phyloP scores from a whole-genome alignment of 1,284 basidiomycete species.

The Microbotryomycetes sp. region DNA sequence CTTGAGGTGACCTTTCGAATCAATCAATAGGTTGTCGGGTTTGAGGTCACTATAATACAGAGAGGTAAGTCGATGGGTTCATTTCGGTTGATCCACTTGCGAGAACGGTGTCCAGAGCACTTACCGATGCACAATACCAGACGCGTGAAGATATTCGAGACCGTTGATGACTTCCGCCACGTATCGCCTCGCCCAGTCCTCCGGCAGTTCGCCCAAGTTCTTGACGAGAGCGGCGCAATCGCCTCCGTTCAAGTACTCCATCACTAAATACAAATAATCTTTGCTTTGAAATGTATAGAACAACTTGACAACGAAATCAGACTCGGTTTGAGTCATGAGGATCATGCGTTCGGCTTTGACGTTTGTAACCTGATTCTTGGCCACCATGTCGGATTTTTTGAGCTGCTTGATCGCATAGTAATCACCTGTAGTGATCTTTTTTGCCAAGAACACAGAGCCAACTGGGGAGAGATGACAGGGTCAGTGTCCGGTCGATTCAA shows the following conservation, averaged over 20 bases:
- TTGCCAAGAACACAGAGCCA: constrained; percentile 94
- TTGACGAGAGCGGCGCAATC: constrained; percentile 97
- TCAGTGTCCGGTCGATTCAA: neutral
- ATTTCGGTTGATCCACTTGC: neutral
- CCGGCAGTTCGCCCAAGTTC: constrained; percentile 81
- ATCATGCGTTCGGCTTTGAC: constrained; percentile 99
- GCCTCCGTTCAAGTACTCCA: constrained; percentile 68
- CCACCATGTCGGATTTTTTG: constrained; percentile 99
- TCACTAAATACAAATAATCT: constrained; percentile 47
- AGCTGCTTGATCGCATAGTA: constrained; percentile 99
- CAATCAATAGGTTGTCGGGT: constrained; percentile 95
- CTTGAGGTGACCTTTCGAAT: constrained; percentile 91
- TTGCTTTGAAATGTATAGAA: constrained; percentile 48
- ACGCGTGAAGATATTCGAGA: constrained; percentile 87
- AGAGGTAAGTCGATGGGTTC: constrained; percentile 1
- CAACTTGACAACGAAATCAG: constrained; percentile 66
- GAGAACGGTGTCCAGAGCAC: constrained; percentile 42
- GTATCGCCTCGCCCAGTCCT: constrained; percentile 96
- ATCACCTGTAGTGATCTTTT: constrained; percentile 96
- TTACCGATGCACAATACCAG: constrained; percentile 93
- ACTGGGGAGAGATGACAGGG: constrained; percentile 41
- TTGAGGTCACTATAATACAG: constrained; percentile 75
- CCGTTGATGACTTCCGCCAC: constrained; percentile 93
- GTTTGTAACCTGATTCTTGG: constrained; percentile 99
- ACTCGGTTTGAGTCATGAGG: constrained; percentile 98